Evolutionary conservation across 2,329 filamentous ascomycete genomes (phyloP).

Genomic region (Aspergillus novofumigatus): DNA sequence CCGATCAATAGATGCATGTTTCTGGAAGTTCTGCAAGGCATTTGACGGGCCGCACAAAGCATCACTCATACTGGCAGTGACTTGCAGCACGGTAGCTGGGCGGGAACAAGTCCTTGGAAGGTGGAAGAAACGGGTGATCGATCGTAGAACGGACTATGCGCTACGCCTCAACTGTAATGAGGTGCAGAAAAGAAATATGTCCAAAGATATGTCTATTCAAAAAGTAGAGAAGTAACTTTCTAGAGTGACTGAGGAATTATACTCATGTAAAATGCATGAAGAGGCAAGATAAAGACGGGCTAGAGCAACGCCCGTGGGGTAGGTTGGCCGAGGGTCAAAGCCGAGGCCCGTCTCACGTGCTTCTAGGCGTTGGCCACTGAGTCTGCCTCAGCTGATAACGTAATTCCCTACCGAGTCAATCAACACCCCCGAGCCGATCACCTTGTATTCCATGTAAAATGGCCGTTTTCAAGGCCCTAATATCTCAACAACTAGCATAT

Average conservation of each 20-base stretch:
- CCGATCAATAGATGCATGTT: constrained; percentile 64
- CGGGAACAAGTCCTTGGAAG: not conserved
- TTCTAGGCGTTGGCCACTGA: constrained; percentile 8
- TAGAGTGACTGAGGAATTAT: not conserved
- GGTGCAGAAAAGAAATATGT: not conserved
- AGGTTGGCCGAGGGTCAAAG: constrained; percentile 9
- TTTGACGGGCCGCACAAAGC: constrained; percentile 71
- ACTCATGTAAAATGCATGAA: constrained; percentile 1
- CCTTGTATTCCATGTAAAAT: too few species aligned
- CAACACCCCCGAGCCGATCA: too few species aligned
- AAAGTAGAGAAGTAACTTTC: not conserved
- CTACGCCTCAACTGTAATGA: not conserved
- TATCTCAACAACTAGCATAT: too few species aligned
- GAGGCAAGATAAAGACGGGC: constrained; percentile 1
- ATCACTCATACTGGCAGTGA: constrained; percentile 54
- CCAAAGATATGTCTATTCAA: not conserved
- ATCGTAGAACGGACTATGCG: not conserved
- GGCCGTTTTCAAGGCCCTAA: too few species aligned
- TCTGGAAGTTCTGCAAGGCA: constrained; percentile 67
- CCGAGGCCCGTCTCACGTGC: constrained; percentile 23
- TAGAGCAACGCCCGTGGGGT: constrained; percentile 11
- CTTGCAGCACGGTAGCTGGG: not conserved
- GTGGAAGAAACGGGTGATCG: not conserved
- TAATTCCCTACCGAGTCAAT: too few species aligned
- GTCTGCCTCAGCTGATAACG: constrained; percentile 18